phyloP scores from a whole-genome alignment of 129 eudicot species.

The Pseudognaphalium luteoalbum region DNA sequence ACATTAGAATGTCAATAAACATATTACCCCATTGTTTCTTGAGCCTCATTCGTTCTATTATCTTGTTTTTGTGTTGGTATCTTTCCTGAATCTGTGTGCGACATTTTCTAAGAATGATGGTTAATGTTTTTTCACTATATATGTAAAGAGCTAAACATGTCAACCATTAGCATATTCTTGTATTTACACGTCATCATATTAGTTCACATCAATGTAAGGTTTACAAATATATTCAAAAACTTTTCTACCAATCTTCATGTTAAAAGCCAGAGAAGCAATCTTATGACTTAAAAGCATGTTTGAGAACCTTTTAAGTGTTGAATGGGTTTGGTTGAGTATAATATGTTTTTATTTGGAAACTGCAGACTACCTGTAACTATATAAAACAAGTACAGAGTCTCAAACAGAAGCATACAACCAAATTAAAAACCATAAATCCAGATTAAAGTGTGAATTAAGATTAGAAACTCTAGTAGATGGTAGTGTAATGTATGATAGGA shows the following conservation, averaged over 20 bases:
- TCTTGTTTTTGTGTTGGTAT: background rate
- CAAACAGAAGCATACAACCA: no score
- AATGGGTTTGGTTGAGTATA: no score
- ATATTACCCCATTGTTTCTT: conserved; percentile 26
- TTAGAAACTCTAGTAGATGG: no score
- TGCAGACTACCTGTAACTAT: no score
- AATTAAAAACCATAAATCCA: no score
- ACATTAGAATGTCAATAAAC: conserved; percentile 28
- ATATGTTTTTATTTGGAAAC: no score
- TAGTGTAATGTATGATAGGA: no score
- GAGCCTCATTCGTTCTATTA: background rate
- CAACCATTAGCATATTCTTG: background rate
- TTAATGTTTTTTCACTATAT: background rate
- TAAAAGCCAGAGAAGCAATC: background rate
- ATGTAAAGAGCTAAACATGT: background rate
- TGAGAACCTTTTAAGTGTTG: no score
- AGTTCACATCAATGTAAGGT: background rate
- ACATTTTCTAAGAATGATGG: no score
- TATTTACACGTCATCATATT: background rate
- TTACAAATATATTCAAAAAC: background rate
- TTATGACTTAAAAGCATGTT: no score
- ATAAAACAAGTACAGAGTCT: no score
- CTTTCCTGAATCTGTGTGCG: background rate
- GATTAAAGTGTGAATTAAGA: no score
- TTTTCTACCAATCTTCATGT: background rate